Evolutionary conservation across 1,284 basidiomycete genomes (phyloP), one percentile per base, ranked within the genome.

Genomic region (Ceratobasidium sp.): DNA sequence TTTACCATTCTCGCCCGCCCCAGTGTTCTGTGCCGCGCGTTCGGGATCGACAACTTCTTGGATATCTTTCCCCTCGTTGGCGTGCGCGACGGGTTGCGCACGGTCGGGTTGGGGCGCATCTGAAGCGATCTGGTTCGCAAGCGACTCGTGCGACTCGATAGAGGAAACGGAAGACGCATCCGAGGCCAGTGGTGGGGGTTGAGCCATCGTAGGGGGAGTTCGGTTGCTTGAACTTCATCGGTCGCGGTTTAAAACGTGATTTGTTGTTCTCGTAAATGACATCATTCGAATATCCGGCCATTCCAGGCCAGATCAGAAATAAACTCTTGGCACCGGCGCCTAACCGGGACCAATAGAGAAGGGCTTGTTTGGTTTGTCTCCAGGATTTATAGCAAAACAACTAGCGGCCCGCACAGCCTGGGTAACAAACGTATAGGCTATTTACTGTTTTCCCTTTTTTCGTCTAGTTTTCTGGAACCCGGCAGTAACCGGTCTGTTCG

Each of bases 101-200:
- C 61, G 60, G 63, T 76, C 72, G 18, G 72, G 72, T 20, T 76
- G 72, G 13, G 72, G 72, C 39, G 72, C 72, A n/a, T 76, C 61
- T 55, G 39, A 10, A 20, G 72, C 72, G 40, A 76, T 28, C 39
- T 76, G 49, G 51, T 76, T 55, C 44, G 72, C 72, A 20, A 76
- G 72, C n/a, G 66, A 61, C 40, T 66, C 46, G 28, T 76, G 60
- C 61, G 28, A 15, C 15, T 46, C 61, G 13, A 76, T 9, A 23
- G 72, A 76, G 6, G 72, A 66, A 18, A 49, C 49, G 9, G 69
- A 71, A 9, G 72, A 66, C 44, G 46, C 28, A 61, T 15, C 9
- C 26, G 58, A 53, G 18, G 23, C 10, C 13, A 26, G 46, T 18
- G 18, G 60, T 33, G 15, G 28, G 42, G n/a, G 72, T 64, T 44